Evolutionary conservation across 305 asterid genomes (phyloP), one percentile per base, ranked within the genome.

Genomic region (Rubia peregrina): DNA sequence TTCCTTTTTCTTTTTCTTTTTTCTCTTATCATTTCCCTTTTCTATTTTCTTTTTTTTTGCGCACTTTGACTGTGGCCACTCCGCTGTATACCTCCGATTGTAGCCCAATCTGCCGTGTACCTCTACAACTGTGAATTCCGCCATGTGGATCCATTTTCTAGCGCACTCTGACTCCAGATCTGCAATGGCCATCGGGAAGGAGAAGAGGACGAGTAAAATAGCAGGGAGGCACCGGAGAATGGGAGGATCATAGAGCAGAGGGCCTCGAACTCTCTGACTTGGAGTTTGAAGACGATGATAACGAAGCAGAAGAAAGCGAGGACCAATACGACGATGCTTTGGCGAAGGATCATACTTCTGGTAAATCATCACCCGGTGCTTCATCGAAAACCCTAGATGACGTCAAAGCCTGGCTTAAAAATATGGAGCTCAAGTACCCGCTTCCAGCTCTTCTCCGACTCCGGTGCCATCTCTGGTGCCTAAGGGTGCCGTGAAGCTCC

Each of bases 181-280:
- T 40, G 90, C 10, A 66, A 44, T 5, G 72, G 33, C 13, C 67
- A 64, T 9, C 42, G 62, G 26, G 73, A 46, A 3, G 76, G 76
- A 21, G 80, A 72, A 4, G 60, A 74, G 10, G 73, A 78, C 43
- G 71, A 76, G 38, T 67, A 75, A 12, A 17, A 46, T 62, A 3
- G 49, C 49, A 19, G 1, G 38, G 7, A 26, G 13, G 65, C 77
- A 7, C 26, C 7, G 6, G 67, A 68, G 41, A 33, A 95, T 91
- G 99, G 97, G 98, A 51, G 92, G 77, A 71, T 90, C 95, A 9
- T 95, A 91, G 17, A 95, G 99, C 74, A 94, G 97, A 49, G 98
- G 99, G 97, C 2, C 85, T 90, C 9, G 96, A 95, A 5, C 96
- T 95, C 30, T 88, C 97, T 74, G 99, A 90, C 74, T 86, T 86